Evolutionary conservation across 495 filamentous ascomycete genomes (phyloP).

Genomic region (Penicillium ochrochloron): DNA sequence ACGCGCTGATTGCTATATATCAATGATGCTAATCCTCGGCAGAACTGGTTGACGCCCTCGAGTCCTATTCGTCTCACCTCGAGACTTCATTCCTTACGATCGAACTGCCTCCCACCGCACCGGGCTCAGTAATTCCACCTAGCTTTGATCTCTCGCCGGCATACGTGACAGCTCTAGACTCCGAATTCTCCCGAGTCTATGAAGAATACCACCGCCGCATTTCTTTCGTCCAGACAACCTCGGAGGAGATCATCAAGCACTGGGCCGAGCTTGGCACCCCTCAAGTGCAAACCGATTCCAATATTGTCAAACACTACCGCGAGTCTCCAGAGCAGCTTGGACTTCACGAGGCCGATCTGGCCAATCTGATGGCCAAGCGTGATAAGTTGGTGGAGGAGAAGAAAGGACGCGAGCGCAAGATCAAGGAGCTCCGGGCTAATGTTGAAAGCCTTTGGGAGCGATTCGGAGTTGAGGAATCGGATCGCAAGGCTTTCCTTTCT

Average conservation of each 20-base stretch:
- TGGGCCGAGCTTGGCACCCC: slow-evolving; percentile 96
- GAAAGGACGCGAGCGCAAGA: slow-evolving; percentile 76
- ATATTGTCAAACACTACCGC: slow-evolving; percentile 85
- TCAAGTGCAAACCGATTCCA: slow-evolving; percentile 85
- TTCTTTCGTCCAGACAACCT: slow-evolving; percentile 69
- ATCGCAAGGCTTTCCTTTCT: slow-evolving; percentile 79
- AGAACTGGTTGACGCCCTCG: slow-evolving; percentile 92
- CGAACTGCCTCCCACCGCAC: slow-evolving; percentile 76
- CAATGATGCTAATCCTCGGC: slow-evolving; percentile 31
- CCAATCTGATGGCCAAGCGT: slow-evolving; percentile 68
- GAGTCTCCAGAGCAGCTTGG: slow-evolving; percentile 92
- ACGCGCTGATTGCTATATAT: background rate
- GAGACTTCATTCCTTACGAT: slow-evolving; percentile 84
- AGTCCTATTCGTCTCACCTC: slow-evolving; percentile 93
- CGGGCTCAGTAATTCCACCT: slow-evolving; percentile 73
- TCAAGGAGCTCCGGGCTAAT: slow-evolving; percentile 72
- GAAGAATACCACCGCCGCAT: slow-evolving; percentile 90
- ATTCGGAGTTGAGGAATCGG: slow-evolving; percentile 77
- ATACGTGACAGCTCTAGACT: slow-evolving; percentile 86
- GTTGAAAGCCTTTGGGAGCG: slow-evolving; percentile 90
- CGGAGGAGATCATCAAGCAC: slow-evolving; percentile 86
- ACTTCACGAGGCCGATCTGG: slow-evolving; percentile 82
- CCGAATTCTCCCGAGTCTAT: slow-evolving; percentile 90
- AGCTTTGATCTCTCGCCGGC: slow-evolving; percentile 85
- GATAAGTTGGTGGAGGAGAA: slow-evolving; percentile 95